Conservation (phyloP, 208 protist genomes). For the Acanthamoeba sp. region DNA sequence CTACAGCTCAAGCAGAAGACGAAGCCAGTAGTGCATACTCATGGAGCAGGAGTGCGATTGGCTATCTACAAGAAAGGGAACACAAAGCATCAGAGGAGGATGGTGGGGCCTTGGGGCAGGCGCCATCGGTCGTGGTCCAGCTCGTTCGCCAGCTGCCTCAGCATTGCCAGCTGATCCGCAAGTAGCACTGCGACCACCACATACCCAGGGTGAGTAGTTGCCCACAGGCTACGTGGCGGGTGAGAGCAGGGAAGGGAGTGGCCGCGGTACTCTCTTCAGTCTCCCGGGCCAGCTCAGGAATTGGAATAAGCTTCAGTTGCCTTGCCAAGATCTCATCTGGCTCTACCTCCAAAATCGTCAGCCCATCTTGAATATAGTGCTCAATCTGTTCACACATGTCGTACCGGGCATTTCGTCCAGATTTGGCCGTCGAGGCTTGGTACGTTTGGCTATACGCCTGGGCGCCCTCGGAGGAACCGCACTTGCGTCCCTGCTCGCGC, state of each 20-base stretch:
- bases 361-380: no score
- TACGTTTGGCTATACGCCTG: neutral
- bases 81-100: neutral
- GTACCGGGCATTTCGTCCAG: conserved; percentile 15
- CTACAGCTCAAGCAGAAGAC: no score
- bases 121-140: conserved; percentile 26
- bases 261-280: neutral
- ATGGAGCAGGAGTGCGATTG: no score
- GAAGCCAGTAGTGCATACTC: no score
- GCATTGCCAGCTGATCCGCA: neutral
- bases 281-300: neutral
- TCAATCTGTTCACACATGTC: no score
- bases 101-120: neutral
- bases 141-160: conserved; percentile 26
- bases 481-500: neutral
- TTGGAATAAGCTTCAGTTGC: neutral
- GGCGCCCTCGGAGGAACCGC: neutral
- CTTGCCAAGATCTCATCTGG: neutral
- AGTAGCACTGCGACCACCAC: neutral
- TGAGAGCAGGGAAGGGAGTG: neutral
- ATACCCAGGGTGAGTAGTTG: neutral
- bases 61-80: neutral
- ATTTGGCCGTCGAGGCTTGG: neutral
- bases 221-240: neutral
- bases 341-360: neutral